These are phyloP conservation scores for Pythium brachiatum DNA, from an alignment of 352 stramenopile genomes.

Conservation along the genomic window DNA sequence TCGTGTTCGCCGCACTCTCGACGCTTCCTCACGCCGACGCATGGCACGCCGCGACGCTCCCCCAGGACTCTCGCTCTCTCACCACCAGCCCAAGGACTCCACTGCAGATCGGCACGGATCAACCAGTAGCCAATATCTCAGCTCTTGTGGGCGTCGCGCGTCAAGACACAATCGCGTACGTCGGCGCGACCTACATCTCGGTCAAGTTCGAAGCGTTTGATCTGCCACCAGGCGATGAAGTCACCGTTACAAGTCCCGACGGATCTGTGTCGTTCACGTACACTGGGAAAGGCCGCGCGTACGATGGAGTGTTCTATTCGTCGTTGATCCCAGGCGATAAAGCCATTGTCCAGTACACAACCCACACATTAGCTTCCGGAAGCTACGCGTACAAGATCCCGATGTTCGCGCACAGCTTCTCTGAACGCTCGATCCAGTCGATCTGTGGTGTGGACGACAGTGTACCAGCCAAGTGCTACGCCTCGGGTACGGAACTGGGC, in stretches of 20 bases:
- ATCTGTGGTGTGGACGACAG: constrained; percentile 12
- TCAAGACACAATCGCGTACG: constrained; percentile 28
- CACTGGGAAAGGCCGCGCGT: constrained; percentile 17
- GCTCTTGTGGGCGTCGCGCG: constrained; percentile 1
- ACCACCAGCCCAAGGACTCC: no score
- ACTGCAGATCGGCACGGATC: constrained; percentile 14
- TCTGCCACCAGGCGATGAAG: constrained; percentile 45
- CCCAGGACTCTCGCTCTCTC: no score
- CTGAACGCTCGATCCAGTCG: not conserved
- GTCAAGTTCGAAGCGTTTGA: constrained; percentile 58
- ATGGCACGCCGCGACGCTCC: not conserved
- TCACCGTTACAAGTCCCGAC: constrained; percentile 42
- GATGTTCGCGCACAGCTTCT: constrained; percentile 9
- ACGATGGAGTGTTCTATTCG: constrained; percentile 8
- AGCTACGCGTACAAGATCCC: constrained; percentile 12
- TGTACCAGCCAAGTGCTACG: constrained; percentile 15
- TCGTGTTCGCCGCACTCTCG: not conserved
- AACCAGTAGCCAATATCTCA: constrained; percentile 16
- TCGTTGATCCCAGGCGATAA: constrained; percentile 9
- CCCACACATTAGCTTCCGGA: not conserved
- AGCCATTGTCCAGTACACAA: constrained; percentile 24
- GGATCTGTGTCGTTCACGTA: constrained; percentile 18
- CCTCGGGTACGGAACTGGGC: not conserved
- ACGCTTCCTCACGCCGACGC: constrained; percentile 3
- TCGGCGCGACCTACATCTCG: constrained; percentile 46